Percentiles rank a stretch among this genome's conserved stretches.
These are phyloP conservation scores for Quercus mongolica DNA, from an alignment of 306 rosid species.

Conservation along the genomic window DNA sequence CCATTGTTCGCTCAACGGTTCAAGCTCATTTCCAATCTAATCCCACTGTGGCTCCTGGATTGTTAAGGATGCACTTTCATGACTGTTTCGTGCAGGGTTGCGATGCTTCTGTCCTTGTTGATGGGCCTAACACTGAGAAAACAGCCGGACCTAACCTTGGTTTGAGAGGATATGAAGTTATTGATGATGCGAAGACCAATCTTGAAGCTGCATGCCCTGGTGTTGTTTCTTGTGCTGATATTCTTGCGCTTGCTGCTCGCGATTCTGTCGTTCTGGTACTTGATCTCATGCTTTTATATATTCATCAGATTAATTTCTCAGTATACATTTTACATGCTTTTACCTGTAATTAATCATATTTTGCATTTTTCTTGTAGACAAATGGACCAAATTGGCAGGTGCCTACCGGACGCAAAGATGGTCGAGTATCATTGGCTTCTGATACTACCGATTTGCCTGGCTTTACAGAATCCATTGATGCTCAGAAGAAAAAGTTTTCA, in stretches of 20 bases:
- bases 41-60: conserved; percentile 28
- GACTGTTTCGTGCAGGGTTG: conserved; percentile 54
- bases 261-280: conserved; percentile 54
- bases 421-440: conserved; percentile 44
- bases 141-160: conserved; percentile 22
- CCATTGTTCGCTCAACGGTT: conserved; percentile 39
- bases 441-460: conserved; percentile 36
- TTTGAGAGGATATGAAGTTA: conserved; percentile 40
- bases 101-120: conserved; percentile 40
- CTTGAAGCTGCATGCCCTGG: conserved; percentile 55
- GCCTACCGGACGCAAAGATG: too few species aligned
- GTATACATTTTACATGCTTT: conserved; percentile 32
- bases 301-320: not conserved
- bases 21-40: conserved; percentile 26
- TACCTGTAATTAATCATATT: too few species aligned
- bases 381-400: too few species aligned
- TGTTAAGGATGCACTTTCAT: conserved; percentile 50
- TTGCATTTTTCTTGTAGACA: too few species aligned
- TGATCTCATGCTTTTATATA: too few species aligned
- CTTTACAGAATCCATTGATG: conserved; percentile 31
- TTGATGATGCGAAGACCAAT: conserved; percentile 42
- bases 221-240: conserved; percentile 53
- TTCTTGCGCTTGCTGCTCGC: conserved; percentile 50
- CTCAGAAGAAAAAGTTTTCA: conserved; percentile 35
- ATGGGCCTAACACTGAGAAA: conserved; percentile 20